phyloP scores from a whole-genome alignment of 2,329 filamentous ascomycete species.

The Davidsoniella australis region DNA sequence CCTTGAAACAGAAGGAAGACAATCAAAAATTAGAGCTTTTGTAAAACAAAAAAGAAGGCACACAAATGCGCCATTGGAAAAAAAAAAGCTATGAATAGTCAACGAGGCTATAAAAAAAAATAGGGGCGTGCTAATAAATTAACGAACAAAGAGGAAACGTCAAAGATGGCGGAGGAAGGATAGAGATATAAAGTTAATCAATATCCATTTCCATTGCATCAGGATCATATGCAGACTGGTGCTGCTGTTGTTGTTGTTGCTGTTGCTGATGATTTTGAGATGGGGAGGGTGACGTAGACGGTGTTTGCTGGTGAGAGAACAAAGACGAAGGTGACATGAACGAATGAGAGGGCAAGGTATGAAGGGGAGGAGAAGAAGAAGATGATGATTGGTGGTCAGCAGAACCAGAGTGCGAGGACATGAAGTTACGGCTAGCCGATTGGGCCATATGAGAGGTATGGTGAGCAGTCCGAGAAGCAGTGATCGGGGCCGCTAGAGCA shows the following conservation, averaged over 20 bases:
- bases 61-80: neutral
- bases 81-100: neutral
- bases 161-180: slow-evolving; percentile 8
- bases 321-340: neutral
- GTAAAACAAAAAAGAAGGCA: neutral
- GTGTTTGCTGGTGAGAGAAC: neutral
- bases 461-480: neutral
- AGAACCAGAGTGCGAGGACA: too few species aligned
- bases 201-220: slow-evolving; percentile 12
- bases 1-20: neutral
- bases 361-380: neutral
- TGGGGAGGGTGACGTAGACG: neutral
- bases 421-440: too few species aligned
- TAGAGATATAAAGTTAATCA: neutral
- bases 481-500: neutral
- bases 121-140: neutral
- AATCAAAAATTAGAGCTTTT: neutral
- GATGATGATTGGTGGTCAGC: neutral
- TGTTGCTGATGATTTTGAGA: neutral
- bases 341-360: neutral
- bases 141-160: neutral
- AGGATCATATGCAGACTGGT: slow-evolving; percentile 4
- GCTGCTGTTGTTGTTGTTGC: slow-evolving; percentile 1
- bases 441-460: too few species aligned
- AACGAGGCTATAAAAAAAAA: neutral